A percentile compares a stretch with the other conserved stretches of the same genome.
These are phyloP conservation scores for Penicillium sp. DNA, from an alignment of 2,329 filamentous ascomycete genomes.

Conservation along the genomic window DNA sequence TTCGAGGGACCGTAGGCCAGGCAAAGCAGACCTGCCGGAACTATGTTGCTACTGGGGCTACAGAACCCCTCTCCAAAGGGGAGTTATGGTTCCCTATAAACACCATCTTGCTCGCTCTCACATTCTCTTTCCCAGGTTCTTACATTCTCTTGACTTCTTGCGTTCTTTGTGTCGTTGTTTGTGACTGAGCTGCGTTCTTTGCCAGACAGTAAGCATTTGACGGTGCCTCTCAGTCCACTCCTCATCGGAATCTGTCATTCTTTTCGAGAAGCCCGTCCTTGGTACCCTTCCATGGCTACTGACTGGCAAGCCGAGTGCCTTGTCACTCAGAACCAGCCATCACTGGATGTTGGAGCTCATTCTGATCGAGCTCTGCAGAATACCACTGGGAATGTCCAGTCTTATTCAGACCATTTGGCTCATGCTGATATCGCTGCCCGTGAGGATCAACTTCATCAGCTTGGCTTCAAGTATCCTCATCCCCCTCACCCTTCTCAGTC, in stretches of 20 bases:
- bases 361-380: constrained; percentile 40
- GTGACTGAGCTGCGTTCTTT: constrained; percentile 39
- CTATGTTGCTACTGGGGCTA: constrained; percentile 36
- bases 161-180: constrained; percentile 38
- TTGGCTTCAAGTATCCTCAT: constrained; percentile 39
- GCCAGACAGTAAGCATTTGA: constrained; percentile 40
- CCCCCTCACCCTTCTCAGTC: constrained; percentile 27
- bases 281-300: constrained; percentile 39
- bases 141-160: constrained; percentile 43
- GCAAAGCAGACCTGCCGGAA: constrained; percentile 36
- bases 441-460: constrained; percentile 37
- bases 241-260: constrained; percentile 44
- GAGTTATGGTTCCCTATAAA: constrained; percentile 41
- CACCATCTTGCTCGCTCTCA: constrained; percentile 42
- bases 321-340: constrained; percentile 37
- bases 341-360: constrained; percentile 38
- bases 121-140: constrained; percentile 45
- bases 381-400: constrained; percentile 46
- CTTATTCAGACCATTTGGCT: constrained; percentile 36
- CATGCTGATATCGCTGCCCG: constrained; percentile 29
- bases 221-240: constrained; percentile 30
- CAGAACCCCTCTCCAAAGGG: constrained; percentile 30
- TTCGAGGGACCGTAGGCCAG: constrained; percentile 35
- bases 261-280: constrained; percentile 36
- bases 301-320: constrained; percentile 43